Evolutionary conservation across 305 asterid genomes (phyloP).

Genomic region (Fraxinus floribunda): DNA sequence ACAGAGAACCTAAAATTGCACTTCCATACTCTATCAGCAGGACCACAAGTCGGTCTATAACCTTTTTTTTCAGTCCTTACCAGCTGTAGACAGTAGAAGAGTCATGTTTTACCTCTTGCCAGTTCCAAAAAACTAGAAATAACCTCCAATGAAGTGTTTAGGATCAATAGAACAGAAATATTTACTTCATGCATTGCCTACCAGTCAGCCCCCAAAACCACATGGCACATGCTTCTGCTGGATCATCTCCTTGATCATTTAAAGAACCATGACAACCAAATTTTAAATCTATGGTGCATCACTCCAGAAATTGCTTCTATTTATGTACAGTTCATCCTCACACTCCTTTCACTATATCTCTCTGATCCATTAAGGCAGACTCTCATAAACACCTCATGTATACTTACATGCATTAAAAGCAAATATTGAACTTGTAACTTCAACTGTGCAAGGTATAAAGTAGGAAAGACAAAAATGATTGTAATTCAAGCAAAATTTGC

Average conservation of each 20-base stretch:
- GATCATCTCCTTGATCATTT: neutral
- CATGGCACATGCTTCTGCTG: slow-evolving; percentile 9
- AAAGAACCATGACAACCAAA: neutral
- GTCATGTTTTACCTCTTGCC: neutral
- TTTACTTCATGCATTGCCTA: neutral
- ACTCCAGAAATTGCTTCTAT: neutral
- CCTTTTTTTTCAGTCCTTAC: neutral
- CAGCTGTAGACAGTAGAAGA: neutral
- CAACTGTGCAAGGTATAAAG: neutral
- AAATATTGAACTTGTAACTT: neutral
- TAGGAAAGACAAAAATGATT: slow-evolving; percentile 1
- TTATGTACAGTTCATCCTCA: neutral
- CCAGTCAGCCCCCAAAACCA: neutral
- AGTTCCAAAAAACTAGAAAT: neutral
- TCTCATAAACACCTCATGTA: neutral
- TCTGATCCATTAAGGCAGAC: neutral
- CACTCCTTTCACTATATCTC: neutral
- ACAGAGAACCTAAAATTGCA: neutral
- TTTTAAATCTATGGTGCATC: neutral
- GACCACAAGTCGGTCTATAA: neutral
- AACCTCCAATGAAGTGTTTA: neutral
- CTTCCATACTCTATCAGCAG: neutral
- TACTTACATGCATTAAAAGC: neutral
- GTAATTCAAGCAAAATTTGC: slow-evolving; percentile 21
- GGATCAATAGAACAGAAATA: neutral